Evolutionary conservation across 1,139 yeast species (phyloP), one percentile per base, ranked within the genome.

Genomic region (Yarrowia galli): DNA sequence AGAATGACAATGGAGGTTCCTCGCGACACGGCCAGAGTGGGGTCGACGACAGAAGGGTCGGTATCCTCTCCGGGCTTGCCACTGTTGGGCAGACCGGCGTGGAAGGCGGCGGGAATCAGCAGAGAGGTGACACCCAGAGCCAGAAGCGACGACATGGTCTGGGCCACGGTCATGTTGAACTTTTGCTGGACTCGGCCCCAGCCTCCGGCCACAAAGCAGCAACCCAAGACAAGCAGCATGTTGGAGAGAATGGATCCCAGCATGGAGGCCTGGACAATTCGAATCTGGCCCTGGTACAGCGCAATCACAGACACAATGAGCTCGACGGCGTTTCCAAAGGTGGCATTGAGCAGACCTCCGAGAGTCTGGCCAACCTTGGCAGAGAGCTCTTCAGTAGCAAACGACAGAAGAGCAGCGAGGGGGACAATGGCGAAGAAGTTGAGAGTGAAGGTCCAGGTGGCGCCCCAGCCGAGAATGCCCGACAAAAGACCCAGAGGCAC

Each of bases 251-350:
- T 90, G 68, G 97, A 90, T 42, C 99, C 99, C 70, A 95, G 84
- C 98, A 95, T 95, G 42, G 97, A 89, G 2, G 98, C 97, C 79
- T 95, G 85, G 53, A 96, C 99, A 74, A 95, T 93, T 72, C 97
- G 85, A 67, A 95, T 87, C 79, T 95, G 97, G 73, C 92, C 92
- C 56, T 90, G 89, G 72, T 81, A 83, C 74, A 96, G 83, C 1
- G 99, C 99, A 73, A 95, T 92, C 40, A 95, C 82, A 1, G 97
- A 92, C 63, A 95, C 98, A 78, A 95, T 95, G 72, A 96, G 86
- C 79, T 95, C 99, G 36, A 81, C 91, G 9, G 97, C 98, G 78
- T 95, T 95, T 70, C 99, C 99, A 77, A 95, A 91, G 12, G 98
- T 93, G 3, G 98, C 98, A 79, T 95, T 95, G 74, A 95, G 82